Evolutionary conservation across 495 filamentous ascomycete species (phyloP).

Genomic region (Neurospora sp.): DNA sequence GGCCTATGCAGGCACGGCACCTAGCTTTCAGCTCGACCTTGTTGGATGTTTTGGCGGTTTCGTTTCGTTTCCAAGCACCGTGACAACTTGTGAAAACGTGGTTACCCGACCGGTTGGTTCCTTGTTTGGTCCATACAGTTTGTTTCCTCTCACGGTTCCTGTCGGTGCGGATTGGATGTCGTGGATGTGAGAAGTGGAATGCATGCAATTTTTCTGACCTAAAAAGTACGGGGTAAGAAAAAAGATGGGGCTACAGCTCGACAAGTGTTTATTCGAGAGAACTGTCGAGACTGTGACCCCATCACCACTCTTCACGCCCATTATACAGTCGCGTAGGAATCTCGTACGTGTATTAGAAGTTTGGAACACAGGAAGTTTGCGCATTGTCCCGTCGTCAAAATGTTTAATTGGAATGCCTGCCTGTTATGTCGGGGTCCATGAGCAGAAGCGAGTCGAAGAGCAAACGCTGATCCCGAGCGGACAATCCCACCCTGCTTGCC

Average conservation of each 20-base stretch:
- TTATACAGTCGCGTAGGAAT: neutral
- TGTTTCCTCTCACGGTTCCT: neutral
- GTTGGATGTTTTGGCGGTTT: too few species aligned
- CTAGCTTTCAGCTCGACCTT: neutral
- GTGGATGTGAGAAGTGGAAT: neutral
- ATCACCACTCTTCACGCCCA: neutral
- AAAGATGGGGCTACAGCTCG: neutral
- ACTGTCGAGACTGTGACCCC: neutral
- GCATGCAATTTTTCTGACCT: neutral
- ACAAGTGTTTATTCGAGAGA: neutral
- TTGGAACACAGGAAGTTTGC: neutral
- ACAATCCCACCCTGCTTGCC: neutral
- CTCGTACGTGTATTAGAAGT: neutral
- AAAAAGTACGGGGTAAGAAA: neutral
- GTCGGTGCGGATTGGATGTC: neutral
- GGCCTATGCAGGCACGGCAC: neutral
- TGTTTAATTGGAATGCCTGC: neutral
- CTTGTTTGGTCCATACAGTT: neutral
- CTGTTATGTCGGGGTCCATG: neutral
- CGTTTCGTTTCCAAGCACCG: neutral
- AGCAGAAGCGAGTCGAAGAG: neutral
- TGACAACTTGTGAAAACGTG: neutral
- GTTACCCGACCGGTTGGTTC: neutral
- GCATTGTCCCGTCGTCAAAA: neutral
- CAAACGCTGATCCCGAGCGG: neutral